Evolutionary conservation across 192 early-diverging fungal species (phyloP).

Genomic region (Backusella tuberculispora): DNA sequence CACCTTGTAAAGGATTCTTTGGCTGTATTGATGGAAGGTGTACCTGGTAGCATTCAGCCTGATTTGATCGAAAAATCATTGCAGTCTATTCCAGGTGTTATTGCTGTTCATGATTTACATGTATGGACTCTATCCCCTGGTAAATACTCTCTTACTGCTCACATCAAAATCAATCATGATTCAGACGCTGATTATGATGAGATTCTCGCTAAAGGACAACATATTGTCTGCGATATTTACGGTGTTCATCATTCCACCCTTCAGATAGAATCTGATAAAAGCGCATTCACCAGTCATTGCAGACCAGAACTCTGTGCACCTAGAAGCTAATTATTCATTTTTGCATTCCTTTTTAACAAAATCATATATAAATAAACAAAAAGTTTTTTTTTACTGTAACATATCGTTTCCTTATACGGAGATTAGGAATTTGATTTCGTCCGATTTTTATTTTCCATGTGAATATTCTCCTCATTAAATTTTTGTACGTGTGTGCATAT

Average conservation of each 20-base stretch:
- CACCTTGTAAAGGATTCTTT: constrained; percentile 66
- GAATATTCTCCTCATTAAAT: neutral
- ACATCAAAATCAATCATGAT: constrained; percentile 36
- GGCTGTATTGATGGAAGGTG: constrained; percentile 77
- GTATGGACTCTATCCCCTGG: constrained; percentile 61
- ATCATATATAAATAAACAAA: neutral
- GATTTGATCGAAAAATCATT: constrained; percentile 49
- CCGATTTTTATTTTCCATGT: constrained; percentile 16
- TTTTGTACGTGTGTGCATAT: neutral
- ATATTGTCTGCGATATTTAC: constrained; percentile 53
- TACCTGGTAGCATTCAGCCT: constrained; percentile 53
- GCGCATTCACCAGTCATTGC: constrained; percentile 51
- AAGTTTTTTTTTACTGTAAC: neutral
- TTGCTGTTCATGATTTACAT: constrained; percentile 58
- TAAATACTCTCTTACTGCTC: constrained; percentile 46
- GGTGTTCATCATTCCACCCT: constrained; percentile 60
- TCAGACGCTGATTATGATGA: constrained; percentile 46
- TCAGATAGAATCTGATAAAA: constrained; percentile 50
- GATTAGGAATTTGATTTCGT: neutral
- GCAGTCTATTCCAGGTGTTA: constrained; percentile 48
- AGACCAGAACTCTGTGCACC: constrained; percentile 48
- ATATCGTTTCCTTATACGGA: neutral
- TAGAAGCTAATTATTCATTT: neutral
- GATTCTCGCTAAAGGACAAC: constrained; percentile 54
- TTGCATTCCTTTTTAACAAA: neutral